Conservation (phyloP, 1,284 basidiomycete species). For the Ustilago curta region DNA sequence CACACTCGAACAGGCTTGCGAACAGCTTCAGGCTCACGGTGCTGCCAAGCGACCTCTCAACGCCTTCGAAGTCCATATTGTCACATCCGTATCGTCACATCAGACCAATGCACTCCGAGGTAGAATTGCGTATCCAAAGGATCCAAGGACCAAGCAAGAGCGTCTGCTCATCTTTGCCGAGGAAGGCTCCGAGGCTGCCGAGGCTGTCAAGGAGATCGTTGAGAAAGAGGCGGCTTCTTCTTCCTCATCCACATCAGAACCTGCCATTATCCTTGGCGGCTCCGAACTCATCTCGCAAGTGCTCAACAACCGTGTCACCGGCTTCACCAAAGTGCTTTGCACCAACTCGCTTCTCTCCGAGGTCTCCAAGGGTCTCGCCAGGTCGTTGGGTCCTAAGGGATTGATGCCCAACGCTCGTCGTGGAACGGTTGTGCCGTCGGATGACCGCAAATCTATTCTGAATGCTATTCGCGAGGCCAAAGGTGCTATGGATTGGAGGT, state of each 20-base stretch:
- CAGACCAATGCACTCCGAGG: conserved; percentile 67
- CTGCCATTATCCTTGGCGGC: conserved; percentile 59
- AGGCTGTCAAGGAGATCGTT: conserved; percentile 51
- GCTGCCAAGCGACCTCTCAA: conserved; percentile 50
- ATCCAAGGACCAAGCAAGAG: conserved; percentile 63
- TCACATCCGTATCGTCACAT: conserved; percentile 64
- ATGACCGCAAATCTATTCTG: conserved; percentile 75
- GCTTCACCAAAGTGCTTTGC: conserved; percentile 80
- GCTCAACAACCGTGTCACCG: conserved; percentile 55
- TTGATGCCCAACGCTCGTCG: conserved; percentile 94
- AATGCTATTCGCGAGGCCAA: conserved; percentile 81
- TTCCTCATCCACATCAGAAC: conserved; percentile 21
- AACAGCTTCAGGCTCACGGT: conserved; percentile 36
- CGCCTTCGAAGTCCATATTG: conserved; percentile 67
- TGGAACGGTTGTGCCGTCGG: conserved; percentile 87
- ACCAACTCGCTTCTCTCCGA: conserved; percentile 82
- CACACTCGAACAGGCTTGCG: conserved; percentile 49
- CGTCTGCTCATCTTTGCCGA: conserved; percentile 66
- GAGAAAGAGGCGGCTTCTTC: conserved; percentile 37
- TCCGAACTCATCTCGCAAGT: conserved; percentile 64
- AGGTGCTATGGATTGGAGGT: conserved; percentile 90
- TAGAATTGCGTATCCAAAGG: conserved; percentile 59
- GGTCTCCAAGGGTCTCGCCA: conserved; percentile 79
- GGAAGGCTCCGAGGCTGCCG: conserved; percentile 58
- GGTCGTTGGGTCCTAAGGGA: conserved; percentile 90